These are phyloP conservation scores for Colletotrichum navitas DNA, from an alignment of 2,329 filamentous ascomycete species.

Conservation along the genomic window DNA sequence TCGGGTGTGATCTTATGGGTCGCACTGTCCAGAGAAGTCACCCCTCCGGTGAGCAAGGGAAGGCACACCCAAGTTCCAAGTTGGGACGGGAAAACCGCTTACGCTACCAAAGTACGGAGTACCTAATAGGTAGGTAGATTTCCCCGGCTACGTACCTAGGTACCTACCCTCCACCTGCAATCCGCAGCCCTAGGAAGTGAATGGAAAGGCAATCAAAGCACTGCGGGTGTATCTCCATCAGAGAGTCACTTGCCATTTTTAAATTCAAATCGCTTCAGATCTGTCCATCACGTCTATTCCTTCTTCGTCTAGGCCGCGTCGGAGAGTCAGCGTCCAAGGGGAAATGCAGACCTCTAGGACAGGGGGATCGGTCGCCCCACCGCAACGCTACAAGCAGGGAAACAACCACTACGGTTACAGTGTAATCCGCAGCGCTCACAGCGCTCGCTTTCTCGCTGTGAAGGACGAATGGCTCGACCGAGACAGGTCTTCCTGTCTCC, in stretches of 20 bases:
- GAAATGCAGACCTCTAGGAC: constrained; percentile 3
- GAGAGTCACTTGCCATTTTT: constrained; percentile 1
- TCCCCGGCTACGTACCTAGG: background rate
- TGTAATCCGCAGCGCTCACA: background rate
- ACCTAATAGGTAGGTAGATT: background rate
- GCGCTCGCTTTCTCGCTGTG: background rate
- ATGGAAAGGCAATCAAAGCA: background rate
- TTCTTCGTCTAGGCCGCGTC: background rate
- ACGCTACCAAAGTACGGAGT: background rate
- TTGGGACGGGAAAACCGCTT: constrained; percentile 1
- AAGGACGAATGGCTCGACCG: background rate
- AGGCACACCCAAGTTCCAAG: constrained; percentile 1
- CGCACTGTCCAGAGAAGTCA: constrained; percentile 17
- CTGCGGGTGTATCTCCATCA: background rate
- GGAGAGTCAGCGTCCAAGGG: constrained; percentile 1
- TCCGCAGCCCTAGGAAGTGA: background rate
- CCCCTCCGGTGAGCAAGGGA: constrained; percentile 11
- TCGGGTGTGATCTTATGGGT: constrained; percentile 11
- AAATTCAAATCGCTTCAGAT: background rate
- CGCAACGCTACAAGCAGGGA: constrained; percentile 3
- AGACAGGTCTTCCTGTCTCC: constrained; percentile 6
- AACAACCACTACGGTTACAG: background rate
- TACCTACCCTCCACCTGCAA: constrained; percentile 1
- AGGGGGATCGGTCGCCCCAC: constrained; percentile 19
- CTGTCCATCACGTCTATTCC: background rate